Conservation (phyloP, 2,329 filamentous ascomycete genomes). For the Lachnellula arida region DNA sequence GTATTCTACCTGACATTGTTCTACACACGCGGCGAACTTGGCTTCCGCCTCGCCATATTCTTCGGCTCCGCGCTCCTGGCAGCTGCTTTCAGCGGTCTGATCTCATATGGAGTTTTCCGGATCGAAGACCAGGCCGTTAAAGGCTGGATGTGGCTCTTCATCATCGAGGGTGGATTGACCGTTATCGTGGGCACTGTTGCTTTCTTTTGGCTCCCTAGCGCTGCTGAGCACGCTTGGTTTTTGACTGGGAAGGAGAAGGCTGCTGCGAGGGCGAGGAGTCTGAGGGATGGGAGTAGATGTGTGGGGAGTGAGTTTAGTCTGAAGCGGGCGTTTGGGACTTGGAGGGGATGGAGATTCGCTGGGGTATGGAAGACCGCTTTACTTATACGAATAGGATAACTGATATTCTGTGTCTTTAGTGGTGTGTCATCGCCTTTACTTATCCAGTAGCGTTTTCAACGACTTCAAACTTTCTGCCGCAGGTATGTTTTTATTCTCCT, state of each 20-base stretch:
- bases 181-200: conserved; percentile 26
- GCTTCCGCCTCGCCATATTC: conserved; percentile 38
- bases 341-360: conserved; percentile 41
- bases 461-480: conserved; percentile 51
- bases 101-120: conserved; percentile 35
- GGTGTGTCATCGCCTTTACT: conserved; percentile 14
- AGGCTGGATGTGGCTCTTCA: conserved; percentile 41
- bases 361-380: conserved; percentile 20
- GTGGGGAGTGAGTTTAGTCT: conserved; percentile 47
- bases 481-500: neutral
- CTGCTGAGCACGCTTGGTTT: conserved; percentile 20
- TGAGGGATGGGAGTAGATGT: conserved; percentile 43
- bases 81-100: conserved; percentile 31
- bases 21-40: conserved; percentile 35
- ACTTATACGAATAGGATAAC: too few relatives aligned
- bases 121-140: conserved; percentile 42
- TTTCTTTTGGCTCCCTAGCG: conserved; percentile 20
- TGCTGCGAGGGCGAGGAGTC: conserved; percentile 45
- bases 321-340: conserved; percentile 44
- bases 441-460: conserved; percentile 36
- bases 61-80: conserved; percentile 39
- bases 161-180: conserved; percentile 24
- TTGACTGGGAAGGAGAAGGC: conserved; percentile 31
- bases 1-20: conserved; percentile 52
- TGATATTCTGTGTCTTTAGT: conserved; percentile 12